Percentiles rank a stretch among this genome's conserved stretches.
These are phyloP conservation scores for Aspergillus novoparasiticus DNA, from an alignment of 2,329 filamentous ascomycete genomes.

Conservation along the genomic window DNA sequence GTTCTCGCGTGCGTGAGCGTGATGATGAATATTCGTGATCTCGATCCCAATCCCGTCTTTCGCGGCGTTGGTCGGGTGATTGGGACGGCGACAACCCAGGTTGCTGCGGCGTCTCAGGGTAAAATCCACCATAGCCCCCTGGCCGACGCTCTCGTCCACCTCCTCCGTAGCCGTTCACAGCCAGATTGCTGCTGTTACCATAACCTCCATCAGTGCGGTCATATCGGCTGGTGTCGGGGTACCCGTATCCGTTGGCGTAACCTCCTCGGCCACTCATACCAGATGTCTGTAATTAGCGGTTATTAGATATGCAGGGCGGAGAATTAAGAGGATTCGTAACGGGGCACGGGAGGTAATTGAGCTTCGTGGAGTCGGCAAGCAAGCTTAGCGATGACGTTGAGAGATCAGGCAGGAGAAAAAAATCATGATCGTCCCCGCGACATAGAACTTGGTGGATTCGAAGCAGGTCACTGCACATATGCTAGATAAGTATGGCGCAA, in stretches of 20 bases:
- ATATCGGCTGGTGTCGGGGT: conserved; percentile 38
- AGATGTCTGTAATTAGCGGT: conserved; percentile 14
- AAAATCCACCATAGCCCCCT: conserved; percentile 50
- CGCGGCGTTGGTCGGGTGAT: conserved; percentile 37
- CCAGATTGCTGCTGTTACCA: conserved; percentile 32
- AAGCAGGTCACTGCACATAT: not conserved
- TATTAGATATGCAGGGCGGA: not conserved
- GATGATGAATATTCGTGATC: conserved; percentile 36
- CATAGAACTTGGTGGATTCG: not conserved
- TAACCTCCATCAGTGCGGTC: conserved; percentile 38
- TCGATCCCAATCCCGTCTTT: conserved; percentile 32
- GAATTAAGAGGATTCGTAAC: conserved; percentile 7
- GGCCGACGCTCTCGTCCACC: conserved; percentile 39
- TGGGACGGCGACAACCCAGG: conserved; percentile 28
- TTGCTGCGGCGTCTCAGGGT: conserved; percentile 33
- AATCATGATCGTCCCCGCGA: conserved; percentile 27
- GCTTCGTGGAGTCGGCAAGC: conserved; percentile 8
- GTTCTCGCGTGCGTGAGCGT: conserved; percentile 38
- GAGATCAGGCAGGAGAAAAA: conserved; percentile 15
- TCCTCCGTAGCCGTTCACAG: conserved; percentile 36
- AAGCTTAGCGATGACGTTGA: conserved; percentile 17
- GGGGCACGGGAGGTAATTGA: not conserved
- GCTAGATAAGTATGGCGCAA: not conserved
- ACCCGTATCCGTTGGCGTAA: conserved; percentile 42
- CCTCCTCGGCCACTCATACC: conserved; percentile 40